Conservation (phyloP, 352 stramenopile genomes). For the Globisporangium lucens region DNA sequence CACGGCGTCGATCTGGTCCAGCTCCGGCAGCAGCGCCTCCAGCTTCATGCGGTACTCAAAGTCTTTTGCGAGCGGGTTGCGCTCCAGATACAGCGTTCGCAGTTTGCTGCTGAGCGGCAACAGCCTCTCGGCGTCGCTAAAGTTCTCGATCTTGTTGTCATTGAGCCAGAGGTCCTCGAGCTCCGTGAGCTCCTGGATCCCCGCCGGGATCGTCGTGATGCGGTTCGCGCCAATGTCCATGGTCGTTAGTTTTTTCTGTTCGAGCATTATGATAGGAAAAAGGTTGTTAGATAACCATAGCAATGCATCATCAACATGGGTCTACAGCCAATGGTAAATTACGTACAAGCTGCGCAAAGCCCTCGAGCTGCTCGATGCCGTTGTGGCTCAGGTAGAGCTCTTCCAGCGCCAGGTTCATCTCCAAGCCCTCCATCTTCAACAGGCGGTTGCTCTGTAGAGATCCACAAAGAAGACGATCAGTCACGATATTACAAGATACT, state of each 20-base stretch:
- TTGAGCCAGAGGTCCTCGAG: conserved; percentile 82
- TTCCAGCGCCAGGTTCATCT: conserved; percentile 83
- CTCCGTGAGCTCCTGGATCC: conserved; percentile 33
- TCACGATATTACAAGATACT: not conserved
- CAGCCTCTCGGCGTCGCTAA: conserved; percentile 70
- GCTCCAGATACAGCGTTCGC: conserved; percentile 94
- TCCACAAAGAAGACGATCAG: too few species aligned
- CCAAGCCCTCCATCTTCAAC: conserved; percentile 90
- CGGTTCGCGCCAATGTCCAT: conserved; percentile 84
- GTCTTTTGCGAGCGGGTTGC: conserved; percentile 90
- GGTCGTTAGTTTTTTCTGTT: conserved; percentile 55
- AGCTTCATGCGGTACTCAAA: conserved; percentile 96
- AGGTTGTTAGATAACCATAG: not conserved
- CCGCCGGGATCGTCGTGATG: conserved; percentile 55
- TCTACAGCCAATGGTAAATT: not conserved
- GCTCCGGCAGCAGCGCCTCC: conserved; percentile 81
- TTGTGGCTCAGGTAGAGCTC: conserved; percentile 99
- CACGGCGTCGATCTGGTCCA: conserved; percentile 95
- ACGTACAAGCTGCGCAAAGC: conserved; percentile 69
- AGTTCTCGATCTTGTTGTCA: conserved; percentile 61
- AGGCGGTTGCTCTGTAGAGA: conserved; percentile 94
- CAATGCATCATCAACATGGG: not conserved
- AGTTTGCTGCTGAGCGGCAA: conserved; percentile 68
- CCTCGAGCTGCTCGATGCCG: conserved; percentile 89
- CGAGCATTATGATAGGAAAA: conserved; percentile 5